Evolutionary conservation across 2,329 filamentous ascomycete genomes (phyloP), one percentile per base, ranked within the genome.

Genomic region (Metarhizium anisopliae): DNA sequence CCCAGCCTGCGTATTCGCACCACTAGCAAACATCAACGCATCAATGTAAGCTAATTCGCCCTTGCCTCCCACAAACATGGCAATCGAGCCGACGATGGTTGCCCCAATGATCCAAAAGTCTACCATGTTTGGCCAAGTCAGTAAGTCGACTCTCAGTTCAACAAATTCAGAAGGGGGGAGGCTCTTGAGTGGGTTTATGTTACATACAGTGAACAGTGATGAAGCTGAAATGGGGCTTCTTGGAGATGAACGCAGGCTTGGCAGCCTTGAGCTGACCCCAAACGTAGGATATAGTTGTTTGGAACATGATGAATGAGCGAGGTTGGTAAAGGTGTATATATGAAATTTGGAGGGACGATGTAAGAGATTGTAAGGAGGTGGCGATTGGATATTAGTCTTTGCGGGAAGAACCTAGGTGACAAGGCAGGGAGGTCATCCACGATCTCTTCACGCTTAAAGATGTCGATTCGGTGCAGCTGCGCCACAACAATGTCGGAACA

Each of bases 1-100:
- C 1, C 94, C 94, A 60, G 91, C 95, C 72, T 99, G 94, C 0
- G 93, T 97, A 59, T 90, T 87, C 56, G 89, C 78, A 52, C 94
- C 93, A 54, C 83, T 85, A n/a, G 87, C 82, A 63, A 96, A 90
- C 77, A 95, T 90, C 16, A 99, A 80, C 2, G 91, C 86, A 75
- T 99, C 92, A 63, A 94, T 89, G 66, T 95, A 99, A 2, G 70
- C 59, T 57, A 96, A 69, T 16, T 83, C 73, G 30, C 82, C 81
- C 4, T 74, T 75, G 49, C 74, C 75, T 18, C 74, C 67, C 18
- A 80, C 81, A 63, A 83, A 96, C 18, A 99, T 70, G 52, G 95
- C 77, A 60, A 96, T 74, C 0, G 92, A 96, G 16, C 84, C 85
- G 50, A 92, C 53, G 2, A 99, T 75, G 4, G 82, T 78, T 70